Evolutionary conservation across 2,329 filamentous ascomycete genomes (phyloP).

Genomic region (Diaporthe batatas): DNA sequence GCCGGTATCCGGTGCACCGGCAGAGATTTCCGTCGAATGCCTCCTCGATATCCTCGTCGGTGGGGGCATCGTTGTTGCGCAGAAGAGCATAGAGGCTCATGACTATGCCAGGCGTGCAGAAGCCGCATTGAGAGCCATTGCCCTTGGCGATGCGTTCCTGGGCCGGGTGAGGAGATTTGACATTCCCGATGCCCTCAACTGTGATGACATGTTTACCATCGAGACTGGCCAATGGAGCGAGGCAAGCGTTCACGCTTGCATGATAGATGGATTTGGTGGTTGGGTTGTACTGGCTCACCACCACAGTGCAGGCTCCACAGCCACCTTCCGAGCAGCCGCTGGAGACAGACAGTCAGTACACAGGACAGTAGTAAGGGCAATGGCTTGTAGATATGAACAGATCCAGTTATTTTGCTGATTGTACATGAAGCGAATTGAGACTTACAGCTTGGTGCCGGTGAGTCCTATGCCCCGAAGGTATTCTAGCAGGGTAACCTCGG

Average conservation of each 20-base stretch:
- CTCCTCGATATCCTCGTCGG: conserved; percentile 89
- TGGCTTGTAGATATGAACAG: not conserved
- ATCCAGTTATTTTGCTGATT: not conserved
- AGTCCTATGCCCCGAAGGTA: conserved; percentile 93
- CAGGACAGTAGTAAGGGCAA: not conserved
- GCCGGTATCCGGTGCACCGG: conserved; percentile 93
- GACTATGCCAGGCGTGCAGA: conserved; percentile 97
- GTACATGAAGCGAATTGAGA: conserved; percentile 16
- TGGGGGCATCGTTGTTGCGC: conserved; percentile 83
- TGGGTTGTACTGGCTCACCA: conserved; percentile 93
- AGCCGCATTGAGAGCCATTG: conserved; percentile 93
- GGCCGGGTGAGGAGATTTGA: conserved; percentile 86
- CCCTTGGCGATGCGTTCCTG: conserved; percentile 93
- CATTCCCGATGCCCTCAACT: conserved; percentile 93
- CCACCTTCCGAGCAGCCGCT: conserved; percentile 94
- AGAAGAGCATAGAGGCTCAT: conserved; percentile 97
- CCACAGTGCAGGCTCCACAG: conserved; percentile 95
- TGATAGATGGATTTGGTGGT: conserved; percentile 95
- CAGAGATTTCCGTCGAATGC: conserved; percentile 98
- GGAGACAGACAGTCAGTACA: conserved; percentile 33
- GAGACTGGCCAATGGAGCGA: conserved; percentile 91
- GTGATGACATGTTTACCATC: conserved; percentile 99
- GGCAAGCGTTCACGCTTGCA: conserved; percentile 94
- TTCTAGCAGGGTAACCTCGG: conserved; percentile 91
- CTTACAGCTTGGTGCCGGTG: conserved; percentile 90